A percentile compares a stretch with the other conserved stretches of the same genome.
Conservation (phyloP, 768 basidiomycete species). For the Russula compacta region DNA sequence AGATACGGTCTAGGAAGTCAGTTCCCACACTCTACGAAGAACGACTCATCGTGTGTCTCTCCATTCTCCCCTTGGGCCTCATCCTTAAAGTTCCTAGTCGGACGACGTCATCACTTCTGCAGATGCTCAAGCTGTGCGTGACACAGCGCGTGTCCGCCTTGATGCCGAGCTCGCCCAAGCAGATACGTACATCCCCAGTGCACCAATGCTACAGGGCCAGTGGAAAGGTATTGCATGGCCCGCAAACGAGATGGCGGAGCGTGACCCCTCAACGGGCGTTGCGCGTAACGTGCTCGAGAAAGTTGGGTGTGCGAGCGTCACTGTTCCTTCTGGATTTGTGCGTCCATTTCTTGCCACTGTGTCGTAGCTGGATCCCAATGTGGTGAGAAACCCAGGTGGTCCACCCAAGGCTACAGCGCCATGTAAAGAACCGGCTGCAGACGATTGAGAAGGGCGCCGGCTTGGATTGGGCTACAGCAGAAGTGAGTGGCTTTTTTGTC, state of each 20-base stretch:
- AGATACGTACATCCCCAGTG: conserved; percentile 38
- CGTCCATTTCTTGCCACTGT: conserved; percentile 24
- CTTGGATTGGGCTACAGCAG: conserved; percentile 85
- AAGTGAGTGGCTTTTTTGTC: conserved; percentile 36
- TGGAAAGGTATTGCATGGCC: conserved; percentile 63
- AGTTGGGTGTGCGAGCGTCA: conserved; percentile 64
- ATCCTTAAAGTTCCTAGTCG: conserved; percentile 18
- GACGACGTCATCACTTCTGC: conserved; percentile 45
- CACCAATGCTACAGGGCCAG: conserved; percentile 52
- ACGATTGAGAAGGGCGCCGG: conserved; percentile 60
- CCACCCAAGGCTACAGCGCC: conserved; percentile 68
- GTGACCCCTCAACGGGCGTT: conserved; percentile 63
- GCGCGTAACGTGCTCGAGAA: conserved; percentile 38
- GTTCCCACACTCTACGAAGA: conserved; percentile 80
- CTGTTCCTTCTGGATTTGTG: conserved; percentile 52
- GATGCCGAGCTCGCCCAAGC: conserved; percentile 49
- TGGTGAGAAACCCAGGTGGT: conserved; percentile 45
- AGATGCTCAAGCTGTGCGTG: conserved; percentile 43
- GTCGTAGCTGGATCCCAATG: background rate
- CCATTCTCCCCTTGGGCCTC: background rate
- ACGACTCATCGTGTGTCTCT: conserved; percentile 52
- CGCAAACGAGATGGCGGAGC: conserved; percentile 39
- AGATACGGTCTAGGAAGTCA: conserved; percentile 66
- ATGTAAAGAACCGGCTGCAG: conserved; percentile 68
- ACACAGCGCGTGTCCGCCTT: conserved; percentile 51